These are phyloP conservation scores for Cornus florida DNA, from an alignment of 148 eudicot genomes.

Conservation along the genomic window DNA sequence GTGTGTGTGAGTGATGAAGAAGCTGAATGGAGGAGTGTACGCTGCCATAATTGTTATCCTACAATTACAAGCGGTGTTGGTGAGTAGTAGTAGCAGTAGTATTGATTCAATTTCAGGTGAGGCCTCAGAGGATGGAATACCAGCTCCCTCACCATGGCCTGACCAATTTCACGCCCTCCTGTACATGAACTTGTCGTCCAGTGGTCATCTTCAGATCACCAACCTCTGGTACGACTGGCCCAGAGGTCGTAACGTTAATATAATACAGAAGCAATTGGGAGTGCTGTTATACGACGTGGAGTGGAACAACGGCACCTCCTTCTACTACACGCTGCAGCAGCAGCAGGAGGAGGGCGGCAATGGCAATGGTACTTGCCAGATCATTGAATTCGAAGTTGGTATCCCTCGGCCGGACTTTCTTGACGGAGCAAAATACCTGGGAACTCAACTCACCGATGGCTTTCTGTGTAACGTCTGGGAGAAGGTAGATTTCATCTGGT, in stretches of 20 bases:
- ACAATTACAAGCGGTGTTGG: too few species aligned
- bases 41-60: too few species aligned
- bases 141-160: conserved; percentile 35
- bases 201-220: conserved; percentile 19
- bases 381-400: conserved; percentile 30
- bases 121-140: conserved; percentile 4
- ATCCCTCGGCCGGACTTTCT: conserved; percentile 43
- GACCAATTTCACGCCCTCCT: conserved; percentile 38
- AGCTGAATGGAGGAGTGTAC: too few species aligned
- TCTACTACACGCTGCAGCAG: conserved; percentile 24
- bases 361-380: conserved; percentile 13
- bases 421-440: conserved; percentile 38
- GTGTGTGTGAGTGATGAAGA: too few species aligned
- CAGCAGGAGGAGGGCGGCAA: background rate
- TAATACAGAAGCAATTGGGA: conserved; percentile 41
- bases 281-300: conserved; percentile 35
- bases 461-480: conserved; percentile 52
- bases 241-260: conserved; percentile 44
- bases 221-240: conserved; percentile 48
- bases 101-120: too few species aligned
- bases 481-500: conserved; percentile 46
- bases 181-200: conserved; percentile 20
- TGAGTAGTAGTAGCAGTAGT: too few species aligned
- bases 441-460: conserved; percentile 35
- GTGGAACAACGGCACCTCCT: conserved; percentile 51